Conservation (phyloP, 176 grass and related monocot species). For the Musa acuminata region DNA sequence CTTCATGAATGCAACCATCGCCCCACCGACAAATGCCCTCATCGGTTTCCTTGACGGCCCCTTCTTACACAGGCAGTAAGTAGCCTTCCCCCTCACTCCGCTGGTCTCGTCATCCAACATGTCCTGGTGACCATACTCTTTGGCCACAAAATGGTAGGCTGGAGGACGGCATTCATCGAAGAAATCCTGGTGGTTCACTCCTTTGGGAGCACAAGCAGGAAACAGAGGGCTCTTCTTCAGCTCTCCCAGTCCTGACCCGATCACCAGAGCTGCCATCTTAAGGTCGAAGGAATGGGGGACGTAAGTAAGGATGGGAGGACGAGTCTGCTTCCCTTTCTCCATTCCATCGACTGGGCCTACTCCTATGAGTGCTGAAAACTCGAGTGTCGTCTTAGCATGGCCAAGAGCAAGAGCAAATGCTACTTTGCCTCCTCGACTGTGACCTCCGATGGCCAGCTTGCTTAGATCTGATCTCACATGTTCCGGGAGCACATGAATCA, state of each 20-base stretch:
- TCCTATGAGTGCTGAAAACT: conserved; percentile 49
- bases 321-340: conserved; percentile 46
- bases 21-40: conserved; percentile 63
- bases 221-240: conserved; percentile 29
- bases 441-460: conserved; percentile 51
- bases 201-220: conserved; percentile 49
- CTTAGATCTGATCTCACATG: conserved; percentile 24
- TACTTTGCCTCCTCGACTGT: conserved; percentile 81
- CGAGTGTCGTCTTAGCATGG: conserved; percentile 23
- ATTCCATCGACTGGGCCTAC: conserved; percentile 86
- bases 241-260: conserved; percentile 71
- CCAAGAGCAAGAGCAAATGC: conserved; percentile 54
- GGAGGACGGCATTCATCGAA: conserved; percentile 41
- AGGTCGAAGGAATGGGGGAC: conserved; percentile 16
- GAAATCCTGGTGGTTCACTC: conserved; percentile 61
- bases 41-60: conserved; percentile 55
- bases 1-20: conserved; percentile 59
- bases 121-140: conserved; percentile 73
- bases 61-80: conserved; percentile 45
- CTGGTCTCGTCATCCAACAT: conserved; percentile 78
- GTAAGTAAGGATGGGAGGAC: conserved; percentile 51
- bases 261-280: conserved; percentile 41
- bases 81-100: conserved; percentile 40
- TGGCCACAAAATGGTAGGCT: conserved; percentile 53
- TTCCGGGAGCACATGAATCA: conserved; percentile 20